phyloP scores from a whole-genome alignment of 257 asterid genomes.

The Plantago major region DNA sequence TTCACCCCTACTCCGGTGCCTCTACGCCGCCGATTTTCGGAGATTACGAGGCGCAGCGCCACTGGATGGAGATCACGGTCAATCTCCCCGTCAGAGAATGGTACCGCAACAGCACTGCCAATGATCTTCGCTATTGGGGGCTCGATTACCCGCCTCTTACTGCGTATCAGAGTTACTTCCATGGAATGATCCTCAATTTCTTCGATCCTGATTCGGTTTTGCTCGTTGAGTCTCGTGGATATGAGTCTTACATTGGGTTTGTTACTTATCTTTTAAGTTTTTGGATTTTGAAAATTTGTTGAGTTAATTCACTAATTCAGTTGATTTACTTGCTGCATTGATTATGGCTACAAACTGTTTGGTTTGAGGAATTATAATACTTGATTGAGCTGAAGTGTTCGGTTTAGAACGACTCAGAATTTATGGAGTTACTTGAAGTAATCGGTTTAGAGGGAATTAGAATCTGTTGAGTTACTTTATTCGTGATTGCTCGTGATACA shows the following conservation, averaged over 20 bases:
- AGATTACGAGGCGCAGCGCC: conserved; percentile 97
- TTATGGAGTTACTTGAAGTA: too few species aligned
- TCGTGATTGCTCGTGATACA: neutral
- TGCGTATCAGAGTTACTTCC: conserved; percentile 85
- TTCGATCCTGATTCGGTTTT: conserved; percentile 74
- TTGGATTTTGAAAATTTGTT: neutral
- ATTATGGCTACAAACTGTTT: too few species aligned
- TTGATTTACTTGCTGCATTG: too few species aligned
- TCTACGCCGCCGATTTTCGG: conserved; percentile 81
- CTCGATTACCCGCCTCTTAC: conserved; percentile 95
- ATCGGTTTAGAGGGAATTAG: neutral
- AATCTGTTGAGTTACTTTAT: conserved; percentile 1
- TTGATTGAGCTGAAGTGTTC: too few species aligned
- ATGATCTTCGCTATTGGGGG: conserved; percentile 90
- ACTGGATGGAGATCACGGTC: conserved; percentile 95
- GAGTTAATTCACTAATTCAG: too few species aligned
- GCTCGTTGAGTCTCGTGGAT: conserved; percentile 64
- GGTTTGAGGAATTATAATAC: too few species aligned
- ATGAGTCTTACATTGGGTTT: conserved; percentile 90
- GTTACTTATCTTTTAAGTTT: neutral
- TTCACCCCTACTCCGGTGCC: conserved; percentile 92
- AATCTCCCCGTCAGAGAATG: conserved; percentile 78
- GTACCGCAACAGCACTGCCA: conserved; percentile 67
- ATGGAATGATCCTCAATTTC: conserved; percentile 49
- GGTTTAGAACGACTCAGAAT: too few species aligned